Evolutionary conservation across 202 grass and related monocot species (phyloP).

Genomic region (Alloteropsis angusta): DNA sequence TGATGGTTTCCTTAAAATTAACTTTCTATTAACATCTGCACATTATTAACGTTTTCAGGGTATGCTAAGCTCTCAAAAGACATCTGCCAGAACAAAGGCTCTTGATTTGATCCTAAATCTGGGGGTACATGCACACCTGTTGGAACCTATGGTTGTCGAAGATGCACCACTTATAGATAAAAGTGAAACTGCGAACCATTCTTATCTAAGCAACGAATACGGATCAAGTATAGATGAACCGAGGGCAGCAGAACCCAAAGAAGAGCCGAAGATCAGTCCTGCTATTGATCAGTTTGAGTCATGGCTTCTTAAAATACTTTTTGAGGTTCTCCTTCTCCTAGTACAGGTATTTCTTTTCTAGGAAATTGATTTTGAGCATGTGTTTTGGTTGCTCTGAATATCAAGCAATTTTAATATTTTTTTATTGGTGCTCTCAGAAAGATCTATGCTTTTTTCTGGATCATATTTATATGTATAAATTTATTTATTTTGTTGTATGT

Average conservation of each 20-base stretch:
- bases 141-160: slow-evolving; percentile 88
- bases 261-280: slow-evolving; percentile 44
- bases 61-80: slow-evolving; percentile 79
- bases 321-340: slow-evolving; percentile 83
- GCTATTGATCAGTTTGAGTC: slow-evolving; percentile 93
- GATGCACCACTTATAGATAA: slow-evolving; percentile 52
- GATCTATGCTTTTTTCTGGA: neutral
- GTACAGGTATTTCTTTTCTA: slow-evolving; percentile 63
- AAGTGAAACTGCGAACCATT: slow-evolving; percentile 36
- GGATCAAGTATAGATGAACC: slow-evolving; percentile 42
- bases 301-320: slow-evolving; percentile 86
- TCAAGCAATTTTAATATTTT: slow-evolving; percentile 5
- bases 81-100: slow-evolving; percentile 72
- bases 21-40: slow-evolving; percentile 21
- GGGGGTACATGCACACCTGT: slow-evolving; percentile 84
- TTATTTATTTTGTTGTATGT: neutral
- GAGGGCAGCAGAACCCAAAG: slow-evolving; percentile 26
- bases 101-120: slow-evolving; percentile 98
- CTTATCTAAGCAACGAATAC: slow-evolving; percentile 53
- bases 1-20: neutral
- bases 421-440: neutral
- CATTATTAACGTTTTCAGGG: slow-evolving; percentile 51
- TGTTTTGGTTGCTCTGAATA: slow-evolving; percentile 7
- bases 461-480: neutral
- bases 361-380: slow-evolving; percentile 1